phyloP scores from a whole-genome alignment of 768 basidiomycete species.

The Lyophyllum decastes region DNA sequence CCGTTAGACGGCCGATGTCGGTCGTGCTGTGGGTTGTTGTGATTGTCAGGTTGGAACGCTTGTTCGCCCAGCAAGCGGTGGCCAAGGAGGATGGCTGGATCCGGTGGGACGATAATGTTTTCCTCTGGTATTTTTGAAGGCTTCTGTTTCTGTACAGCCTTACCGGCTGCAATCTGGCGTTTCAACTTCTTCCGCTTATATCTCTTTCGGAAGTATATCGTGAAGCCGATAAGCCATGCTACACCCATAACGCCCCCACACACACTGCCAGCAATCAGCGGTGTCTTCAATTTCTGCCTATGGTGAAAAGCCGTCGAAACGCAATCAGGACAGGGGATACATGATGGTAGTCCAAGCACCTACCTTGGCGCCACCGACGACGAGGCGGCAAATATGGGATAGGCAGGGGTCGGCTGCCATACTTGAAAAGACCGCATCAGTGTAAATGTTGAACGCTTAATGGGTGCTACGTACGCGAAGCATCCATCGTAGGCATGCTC shows the following conservation, averaged over 20 bases:
- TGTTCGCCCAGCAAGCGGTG: constrained; percentile 42
- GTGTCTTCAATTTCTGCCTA: constrained; percentile 58
- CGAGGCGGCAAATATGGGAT: constrained; percentile 8
- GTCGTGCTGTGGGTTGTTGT: constrained; percentile 8
- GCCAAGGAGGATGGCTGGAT: constrained; percentile 65
- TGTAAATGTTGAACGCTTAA: background rate
- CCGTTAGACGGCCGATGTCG: constrained; percentile 4
- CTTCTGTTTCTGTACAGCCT: constrained; percentile 39
- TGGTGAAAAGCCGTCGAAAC: background rate
- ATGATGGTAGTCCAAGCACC: background rate
- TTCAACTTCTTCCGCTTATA: constrained; percentile 48
- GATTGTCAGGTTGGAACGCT: constrained; percentile 7
- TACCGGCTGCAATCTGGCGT: constrained; percentile 43
- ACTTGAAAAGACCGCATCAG: background rate
- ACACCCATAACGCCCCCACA: constrained; percentile 53
- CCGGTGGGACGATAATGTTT: constrained; percentile 60
- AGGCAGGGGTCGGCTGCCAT: constrained; percentile 1
- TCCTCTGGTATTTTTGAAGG: constrained; percentile 39
- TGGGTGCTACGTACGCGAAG: background rate
- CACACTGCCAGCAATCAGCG: constrained; percentile 60
- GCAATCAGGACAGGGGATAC: background rate
- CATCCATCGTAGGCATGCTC: constrained; percentile 9
- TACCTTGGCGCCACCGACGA: constrained; percentile 14
- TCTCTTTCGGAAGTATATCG: constrained; percentile 58
- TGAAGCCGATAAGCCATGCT: constrained; percentile 57